phyloP scores from a whole-genome alignment of 768 basidiomycete species.

The Suillus weaverae region DNA sequence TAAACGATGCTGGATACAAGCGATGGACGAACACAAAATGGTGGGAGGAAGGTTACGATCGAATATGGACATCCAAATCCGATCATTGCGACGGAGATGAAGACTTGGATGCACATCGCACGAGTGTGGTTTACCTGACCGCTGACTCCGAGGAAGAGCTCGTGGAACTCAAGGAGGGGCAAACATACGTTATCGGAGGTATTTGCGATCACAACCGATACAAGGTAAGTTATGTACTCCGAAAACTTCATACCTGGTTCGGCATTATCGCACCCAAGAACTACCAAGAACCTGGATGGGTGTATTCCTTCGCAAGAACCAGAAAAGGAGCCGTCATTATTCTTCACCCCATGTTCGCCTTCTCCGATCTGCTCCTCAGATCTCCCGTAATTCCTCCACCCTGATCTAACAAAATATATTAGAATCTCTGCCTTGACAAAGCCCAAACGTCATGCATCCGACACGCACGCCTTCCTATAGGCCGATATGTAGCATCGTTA shows the following conservation, averaged over 20 bases:
- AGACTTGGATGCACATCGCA: slow-evolving; percentile 31
- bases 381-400: slow-evolving; percentile 7
- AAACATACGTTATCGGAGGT: slow-evolving; percentile 94
- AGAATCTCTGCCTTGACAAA: slow-evolving; percentile 91
- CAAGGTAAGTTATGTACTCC: slow-evolving; percentile 79
- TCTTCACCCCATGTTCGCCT: neutral
- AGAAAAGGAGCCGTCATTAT: neutral
- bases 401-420: slow-evolving; percentile 19
- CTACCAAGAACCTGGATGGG: neutral
- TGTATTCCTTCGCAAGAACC: neutral
- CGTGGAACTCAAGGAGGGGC: slow-evolving; percentile 74
- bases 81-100: slow-evolving; percentile 7
- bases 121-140: slow-evolving; percentile 84
- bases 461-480: slow-evolving; percentile 91
- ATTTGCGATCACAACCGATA: slow-evolving; percentile 96
- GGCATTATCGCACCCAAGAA: slow-evolving; percentile 3
- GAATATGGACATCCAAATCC: slow-evolving; percentile 51
- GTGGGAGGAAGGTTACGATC: slow-evolving; percentile 76
- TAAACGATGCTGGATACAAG: slow-evolving; percentile 66
- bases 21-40: slow-evolving; percentile 84
- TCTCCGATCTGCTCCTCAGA: neutral
- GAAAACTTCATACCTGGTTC: neutral
- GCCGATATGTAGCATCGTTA: slow-evolving; percentile 81
- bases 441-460: slow-evolving; percentile 71
- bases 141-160: slow-evolving; percentile 91